Conservation (phyloP, 495 filamentous ascomycete species). For the Evernia prunastri region DNA sequence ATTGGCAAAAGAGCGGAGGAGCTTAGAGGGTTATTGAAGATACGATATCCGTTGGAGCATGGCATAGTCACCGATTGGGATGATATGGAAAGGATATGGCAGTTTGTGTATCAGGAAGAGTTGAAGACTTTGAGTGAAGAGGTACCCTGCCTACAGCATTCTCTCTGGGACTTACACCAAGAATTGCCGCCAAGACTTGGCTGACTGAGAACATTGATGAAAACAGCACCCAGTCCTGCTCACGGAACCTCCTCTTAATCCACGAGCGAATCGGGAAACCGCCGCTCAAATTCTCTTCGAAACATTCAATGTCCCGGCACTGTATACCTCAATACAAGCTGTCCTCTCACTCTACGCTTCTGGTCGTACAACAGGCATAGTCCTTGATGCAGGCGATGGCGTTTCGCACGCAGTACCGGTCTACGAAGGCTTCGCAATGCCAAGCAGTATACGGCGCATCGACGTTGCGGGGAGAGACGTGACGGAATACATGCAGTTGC, state of each 20-base stretch:
- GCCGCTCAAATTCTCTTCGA: constrained; percentile 98
- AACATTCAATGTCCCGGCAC: constrained; percentile 94
- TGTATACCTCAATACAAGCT: constrained; percentile 96
- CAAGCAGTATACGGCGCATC: constrained; percentile 86
- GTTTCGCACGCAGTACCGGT: constrained; percentile 97
- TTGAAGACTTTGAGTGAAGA: constrained; percentile 96
- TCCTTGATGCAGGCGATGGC: constrained; percentile 91
- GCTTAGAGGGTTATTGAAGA: constrained; percentile 86
- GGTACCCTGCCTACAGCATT: constrained; percentile 39
- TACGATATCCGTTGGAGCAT: constrained; percentile 92
- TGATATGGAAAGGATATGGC: constrained; percentile 99
- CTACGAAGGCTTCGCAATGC: constrained; percentile 96
- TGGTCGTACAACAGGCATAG: constrained; percentile 92
- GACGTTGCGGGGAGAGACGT: constrained; percentile 98
- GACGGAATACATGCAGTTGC: constrained; percentile 86
- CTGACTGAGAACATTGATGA: constrained; percentile 2
- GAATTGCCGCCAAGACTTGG: background rate
- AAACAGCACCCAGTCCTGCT: constrained; percentile 85
- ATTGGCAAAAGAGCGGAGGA: constrained; percentile 92
- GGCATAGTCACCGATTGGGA: constrained; percentile 99
- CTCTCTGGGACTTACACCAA: background rate
- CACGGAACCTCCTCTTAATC: constrained; percentile 95
- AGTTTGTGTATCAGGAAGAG: constrained; percentile 72
- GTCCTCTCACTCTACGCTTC: constrained; percentile 95
- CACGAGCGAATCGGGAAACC: constrained; percentile 88